Percentiles rank a stretch among this genome's conserved stretches.
phyloP scores from a whole-genome alignment of 306 rosid genomes.

The Aeschynomene evenia region DNA sequence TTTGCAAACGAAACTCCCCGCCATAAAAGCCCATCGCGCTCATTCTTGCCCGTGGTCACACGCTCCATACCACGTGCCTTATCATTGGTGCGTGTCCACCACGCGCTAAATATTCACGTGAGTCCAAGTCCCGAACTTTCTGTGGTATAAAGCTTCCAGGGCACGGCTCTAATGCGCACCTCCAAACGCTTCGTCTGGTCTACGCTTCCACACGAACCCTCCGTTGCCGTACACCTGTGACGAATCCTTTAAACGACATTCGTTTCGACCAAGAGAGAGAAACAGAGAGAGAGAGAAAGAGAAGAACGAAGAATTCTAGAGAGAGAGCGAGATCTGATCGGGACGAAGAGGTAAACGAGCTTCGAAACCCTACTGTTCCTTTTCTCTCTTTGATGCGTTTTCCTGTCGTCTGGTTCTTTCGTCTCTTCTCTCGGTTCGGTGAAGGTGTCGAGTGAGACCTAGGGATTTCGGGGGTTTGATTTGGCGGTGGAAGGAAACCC shows the following conservation, averaged over 20 bases:
- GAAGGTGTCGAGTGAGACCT: constrained; percentile 28
- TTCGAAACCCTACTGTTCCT: constrained; percentile 46
- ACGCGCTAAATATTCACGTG: not conserved
- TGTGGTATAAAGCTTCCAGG: constrained; percentile 49
- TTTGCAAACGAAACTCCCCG: constrained; percentile 36
- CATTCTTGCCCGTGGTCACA: not conserved
- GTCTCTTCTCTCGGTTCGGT: not conserved
- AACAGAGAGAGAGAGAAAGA: constrained; percentile 31
- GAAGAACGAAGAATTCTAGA: constrained; percentile 42
- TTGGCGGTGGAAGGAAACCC: constrained; percentile 22
- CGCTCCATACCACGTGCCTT: not conserved
- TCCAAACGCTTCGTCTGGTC: constrained; percentile 56
- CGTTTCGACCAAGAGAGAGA: constrained; percentile 35
- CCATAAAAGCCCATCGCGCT: constrained; percentile 20
- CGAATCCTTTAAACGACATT: constrained; percentile 52
- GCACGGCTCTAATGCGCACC: constrained; percentile 52
- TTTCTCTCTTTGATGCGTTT: not conserved
- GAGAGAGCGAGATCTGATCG: constrained; percentile 84
- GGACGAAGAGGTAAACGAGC: constrained; percentile 40
- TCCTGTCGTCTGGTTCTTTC: not conserved
- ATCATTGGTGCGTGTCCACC: not conserved
- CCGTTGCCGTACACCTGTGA: constrained; percentile 74
- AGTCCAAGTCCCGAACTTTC: constrained; percentile 32
- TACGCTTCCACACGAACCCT: constrained; percentile 46
- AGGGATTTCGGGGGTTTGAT: constrained; percentile 5